Percentiles rank a stretch among this genome's conserved stretches.
Evolutionary conservation across 768 basidiomycete genomes (phyloP).

Genomic region (Nidularia pulvinata): DNA sequence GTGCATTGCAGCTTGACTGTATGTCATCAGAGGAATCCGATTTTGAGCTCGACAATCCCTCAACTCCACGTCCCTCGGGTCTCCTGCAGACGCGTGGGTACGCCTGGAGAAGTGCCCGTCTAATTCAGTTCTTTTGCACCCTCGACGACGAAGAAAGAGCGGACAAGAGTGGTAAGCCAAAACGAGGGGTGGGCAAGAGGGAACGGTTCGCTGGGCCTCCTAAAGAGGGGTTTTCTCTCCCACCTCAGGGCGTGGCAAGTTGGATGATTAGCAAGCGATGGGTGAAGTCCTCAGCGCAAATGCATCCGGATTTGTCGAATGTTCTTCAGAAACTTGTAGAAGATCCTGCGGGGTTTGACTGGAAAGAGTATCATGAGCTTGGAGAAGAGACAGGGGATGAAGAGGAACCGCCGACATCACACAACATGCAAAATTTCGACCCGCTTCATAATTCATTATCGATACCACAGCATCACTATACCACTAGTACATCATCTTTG

Average conservation of each 20-base stretch:
- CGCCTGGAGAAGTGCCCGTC: constrained; percentile 67
- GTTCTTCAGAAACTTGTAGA: constrained; percentile 40
- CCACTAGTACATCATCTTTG: constrained; percentile 25
- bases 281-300: constrained; percentile 38
- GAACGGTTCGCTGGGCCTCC: constrained; percentile 50
- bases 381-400: constrained; percentile 59
- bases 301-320: constrained; percentile 46
- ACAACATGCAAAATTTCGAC: constrained; percentile 1
- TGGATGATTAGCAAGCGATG: constrained; percentile 83
- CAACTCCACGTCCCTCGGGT: constrained; percentile 21
- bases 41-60: constrained; percentile 31
- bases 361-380: constrained; percentile 44
- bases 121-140: constrained; percentile 57
- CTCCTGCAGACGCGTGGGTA: constrained; percentile 56
- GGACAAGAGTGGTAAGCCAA: constrained; percentile 46
- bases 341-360: constrained; percentile 49
- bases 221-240: constrained; percentile 58
- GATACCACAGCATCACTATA: constrained; percentile 14
- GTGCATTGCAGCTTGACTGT: constrained; percentile 71
- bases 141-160: constrained; percentile 58
- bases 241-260: constrained; percentile 60
- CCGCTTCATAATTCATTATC: constrained; percentile 11
- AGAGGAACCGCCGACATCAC: constrained; percentile 11
- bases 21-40: constrained; percentile 85
- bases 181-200: constrained; percentile 56